Evolutionary conservation across 352 stramenopile species (phyloP), one percentile per base, ranked within the genome.

Genomic region (Globisporangium nagaii): DNA sequence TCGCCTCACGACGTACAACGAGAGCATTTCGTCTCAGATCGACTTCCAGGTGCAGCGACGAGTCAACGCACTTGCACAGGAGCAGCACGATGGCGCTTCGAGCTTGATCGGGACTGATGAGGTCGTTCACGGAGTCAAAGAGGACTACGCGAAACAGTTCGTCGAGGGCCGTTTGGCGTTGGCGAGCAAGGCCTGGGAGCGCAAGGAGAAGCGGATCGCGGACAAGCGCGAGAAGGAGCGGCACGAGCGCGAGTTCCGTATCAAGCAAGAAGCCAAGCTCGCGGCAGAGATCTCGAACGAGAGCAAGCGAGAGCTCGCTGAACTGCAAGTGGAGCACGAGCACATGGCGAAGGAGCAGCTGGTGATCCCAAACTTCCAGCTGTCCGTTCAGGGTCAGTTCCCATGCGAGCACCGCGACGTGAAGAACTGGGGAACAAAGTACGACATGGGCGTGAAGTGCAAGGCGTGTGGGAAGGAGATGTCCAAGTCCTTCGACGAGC

Each of bases 381-480:
- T 25, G 1, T 70, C 71, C 0, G 44, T 88, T 3, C 28, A 61
- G 17, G 71, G 68, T n/a, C 11, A n/a, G 4, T 88, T 80, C 22
- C 35, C 54, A 0, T 88, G 77, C 34, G 77, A 87, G 19, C 79
- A 86, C 60, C 58, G 64, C 0, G 62, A 79, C 4, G 35, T 89
- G 3, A 90, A 90, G 59, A 65, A 70, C 0, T 92, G 82, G 82
- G 79, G 82, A 11, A 68, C 62, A 1, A 82, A 79, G 47, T 90
- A 92, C 31, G 70, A 66, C 8, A 68, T 68, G 3, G 79, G 79
- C 0, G 30, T 69, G 25, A 67, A 69, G 20, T 92, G 82, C 56
- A 89, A 89, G 32, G 60, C 62, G 6, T 92, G 82, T 34, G 71
- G 73, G 1, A 84, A 88, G 42, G 79, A 92, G 62, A 81, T 90